Base-by-base conservation (phyloP, 345 rosid genomes). In the Citrus glauca region DNA sequence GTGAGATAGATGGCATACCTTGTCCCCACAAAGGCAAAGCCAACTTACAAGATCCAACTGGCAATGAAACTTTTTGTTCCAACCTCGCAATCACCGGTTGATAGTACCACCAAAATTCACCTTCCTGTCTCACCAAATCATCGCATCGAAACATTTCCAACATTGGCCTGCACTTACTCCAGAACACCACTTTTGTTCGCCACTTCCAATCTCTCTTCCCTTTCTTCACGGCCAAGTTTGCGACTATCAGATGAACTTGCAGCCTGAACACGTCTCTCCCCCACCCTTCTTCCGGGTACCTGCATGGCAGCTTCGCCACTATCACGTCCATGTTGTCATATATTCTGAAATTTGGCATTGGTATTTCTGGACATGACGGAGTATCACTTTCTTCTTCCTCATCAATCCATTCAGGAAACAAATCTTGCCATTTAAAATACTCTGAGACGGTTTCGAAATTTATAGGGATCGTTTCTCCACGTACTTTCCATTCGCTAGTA, bases 401-500 rank as follows among this genome's bases (percentile, higher is more conserved):
- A 19, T 96, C 97, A 45, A 96, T 96, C 99, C 98, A 96, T 78
- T 96, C 98, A 0, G 98, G 99, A 79, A 94, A 96, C 74, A 96
- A 77, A 74, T 92, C 89, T 67, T 84, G 82, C 98, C 98, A 96
- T 79, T 84, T 80, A 59, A 94, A 89, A 8, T 82, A 65, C 71
- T 88, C 78, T 2, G 98, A 89, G 33, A 91, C 97, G 59, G 61
- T 85, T 69, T 91, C 93, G 63, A 85, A 94, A 25, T 10, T 33
- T 67, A 96, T 78, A 0, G 86, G 88, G 45, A 90, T 70, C 2
- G 74, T 79, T 76, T 92, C 92, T 1, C 97, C 98, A 9, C 79
- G 79, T 1, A 1, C 22, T 78, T 80, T 79, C 99, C 98, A 92
- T 60, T 85, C 86, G 9, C 85, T 82, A 8, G 87, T 73, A 82